Base-by-base conservation (phyloP, 208 protist species). In the Acanthamoeba lenticulata region DNA sequence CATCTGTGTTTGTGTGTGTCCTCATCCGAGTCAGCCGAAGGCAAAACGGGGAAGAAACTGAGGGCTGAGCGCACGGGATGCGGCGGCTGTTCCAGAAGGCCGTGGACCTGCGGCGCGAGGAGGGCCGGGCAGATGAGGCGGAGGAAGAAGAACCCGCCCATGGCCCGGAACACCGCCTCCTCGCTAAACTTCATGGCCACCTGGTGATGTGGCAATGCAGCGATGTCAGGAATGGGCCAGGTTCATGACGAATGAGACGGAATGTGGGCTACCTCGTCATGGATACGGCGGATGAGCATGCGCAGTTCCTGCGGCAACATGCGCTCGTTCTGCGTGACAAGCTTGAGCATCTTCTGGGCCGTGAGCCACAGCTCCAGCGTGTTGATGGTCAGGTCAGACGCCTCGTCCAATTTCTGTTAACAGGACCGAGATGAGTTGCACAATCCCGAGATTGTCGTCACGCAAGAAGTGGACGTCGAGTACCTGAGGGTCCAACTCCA, bases 101-200 rank as follows among this genome's bases (percentile, higher is more conserved):
- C 83, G 11, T 67, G 34, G 21, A 67, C 17, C 15, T 90, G 83
- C 11, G 83, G 83, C 0, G 83, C 83, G 9, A 90, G 27, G 17
- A 90, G 83, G 2, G 83, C 83, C 32, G 49, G 83, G 4, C 83
- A 65, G 55, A 65, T 65, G 55, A 65, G 55, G 55, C 55, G 55
- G 27, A 65, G 55, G 55, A 65, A 65, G 52, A 67, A 67, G 83
- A 90, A 90, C 1, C 83, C 83, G 45, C 83, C 83, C 83, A 90
- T 90, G 52, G 83, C 55, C 27, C 83, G 1, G 36, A 45, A 90
- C 83, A 44, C 49, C 7, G 74, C 74, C 83, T 44, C 49, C 0
- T 90, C 55, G 4, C 34, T 60, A 49, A 90, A 69, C 83, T 90
- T 67, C 11, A 7, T 15, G 47, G 1, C 7, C 83, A 67, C 40